A percentile compares a stretch with the other conserved stretches of the same genome.
These are phyloP conservation scores for Cercospora zeae-maydis DNA, from an alignment of 2,329 filamentous ascomycete genomes.

Conservation along the genomic window DNA sequence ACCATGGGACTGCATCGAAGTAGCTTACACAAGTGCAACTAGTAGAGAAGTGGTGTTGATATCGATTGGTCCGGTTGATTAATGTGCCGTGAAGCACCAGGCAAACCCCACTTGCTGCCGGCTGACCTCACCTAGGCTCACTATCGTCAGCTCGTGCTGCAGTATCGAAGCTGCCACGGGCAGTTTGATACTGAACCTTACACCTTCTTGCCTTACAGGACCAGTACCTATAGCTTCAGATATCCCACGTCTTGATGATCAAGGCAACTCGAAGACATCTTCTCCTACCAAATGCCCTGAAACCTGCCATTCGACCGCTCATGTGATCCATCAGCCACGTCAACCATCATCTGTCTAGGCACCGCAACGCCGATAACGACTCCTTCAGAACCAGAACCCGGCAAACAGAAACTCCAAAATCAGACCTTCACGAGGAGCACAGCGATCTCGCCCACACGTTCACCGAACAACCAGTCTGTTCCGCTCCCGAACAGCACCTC, in stretches of 20 bases:
- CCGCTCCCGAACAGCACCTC: neutral
- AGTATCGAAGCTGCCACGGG: too few species aligned
- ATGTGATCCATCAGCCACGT: neutral
- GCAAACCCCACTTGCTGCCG: too few species aligned
- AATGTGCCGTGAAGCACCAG: neutral
- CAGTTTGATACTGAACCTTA: neutral
- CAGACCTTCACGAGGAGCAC: neutral
- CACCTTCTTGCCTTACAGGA: neutral
- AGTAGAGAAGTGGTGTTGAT: neutral
- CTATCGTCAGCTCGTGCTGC: too few species aligned
- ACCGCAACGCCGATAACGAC: neutral
- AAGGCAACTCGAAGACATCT: neutral
- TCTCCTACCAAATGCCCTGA: neutral
- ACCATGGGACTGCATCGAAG: neutral
- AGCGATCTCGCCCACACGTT: neutral
- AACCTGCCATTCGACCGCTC: neutral
- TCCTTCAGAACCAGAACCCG: neutral
- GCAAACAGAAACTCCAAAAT: neutral
- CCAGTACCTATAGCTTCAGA: neutral
- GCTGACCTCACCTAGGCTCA: too few species aligned
- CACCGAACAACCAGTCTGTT: neutral
- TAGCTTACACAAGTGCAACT: too few species aligned
- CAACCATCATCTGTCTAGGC: neutral
- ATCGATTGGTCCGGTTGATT: neutral
- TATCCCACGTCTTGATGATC: neutral